phyloP scores from a whole-genome alignment of 352 stramenopile species.

The Globisporangium sylvaticum region DNA sequence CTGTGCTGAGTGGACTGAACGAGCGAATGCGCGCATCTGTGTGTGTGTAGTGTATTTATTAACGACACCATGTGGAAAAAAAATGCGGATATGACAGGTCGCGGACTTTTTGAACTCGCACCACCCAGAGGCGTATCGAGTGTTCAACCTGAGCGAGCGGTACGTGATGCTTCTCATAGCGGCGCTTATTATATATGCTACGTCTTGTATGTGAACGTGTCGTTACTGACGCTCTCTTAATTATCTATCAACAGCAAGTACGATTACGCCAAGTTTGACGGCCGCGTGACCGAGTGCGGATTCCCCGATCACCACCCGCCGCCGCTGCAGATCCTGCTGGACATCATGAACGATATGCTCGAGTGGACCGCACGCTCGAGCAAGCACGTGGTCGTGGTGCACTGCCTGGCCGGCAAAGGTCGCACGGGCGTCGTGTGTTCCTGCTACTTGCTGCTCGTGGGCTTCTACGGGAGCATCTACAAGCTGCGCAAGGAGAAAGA shows the following conservation, averaged over 20 bases:
- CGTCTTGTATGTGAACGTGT: constrained; percentile 1
- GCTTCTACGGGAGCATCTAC: constrained; percentile 70
- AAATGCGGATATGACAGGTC: constrained; percentile 26
- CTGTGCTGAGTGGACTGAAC: background rate
- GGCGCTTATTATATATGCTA: too few species aligned
- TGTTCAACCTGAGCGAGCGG: constrained; percentile 85
- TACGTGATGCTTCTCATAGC: too few species aligned
- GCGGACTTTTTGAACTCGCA: constrained; percentile 62
- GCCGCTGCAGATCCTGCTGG: constrained; percentile 68
- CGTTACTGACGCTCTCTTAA: background rate
- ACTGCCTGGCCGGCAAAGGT: constrained; percentile 78
- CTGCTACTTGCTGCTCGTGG: constrained; percentile 75
- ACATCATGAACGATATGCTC: constrained; percentile 86
- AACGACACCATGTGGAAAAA: background rate
- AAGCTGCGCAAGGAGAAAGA: constrained; percentile 62
- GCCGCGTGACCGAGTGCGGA: constrained; percentile 67
- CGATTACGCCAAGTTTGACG: constrained; percentile 72
- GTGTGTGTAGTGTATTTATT: background rate
- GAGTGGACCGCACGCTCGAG: constrained; percentile 55
- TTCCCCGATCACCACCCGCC: constrained; percentile 83
- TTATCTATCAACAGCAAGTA: constrained; percentile 54
- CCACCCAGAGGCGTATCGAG: constrained; percentile 60
- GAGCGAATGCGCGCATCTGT: background rate
- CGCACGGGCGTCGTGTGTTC: constrained; percentile 79
- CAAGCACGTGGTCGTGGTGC: constrained; percentile 77